Evolutionary conservation across 139 green algal species (phyloP).

Genomic region (Tetraselmis striata): DNA sequence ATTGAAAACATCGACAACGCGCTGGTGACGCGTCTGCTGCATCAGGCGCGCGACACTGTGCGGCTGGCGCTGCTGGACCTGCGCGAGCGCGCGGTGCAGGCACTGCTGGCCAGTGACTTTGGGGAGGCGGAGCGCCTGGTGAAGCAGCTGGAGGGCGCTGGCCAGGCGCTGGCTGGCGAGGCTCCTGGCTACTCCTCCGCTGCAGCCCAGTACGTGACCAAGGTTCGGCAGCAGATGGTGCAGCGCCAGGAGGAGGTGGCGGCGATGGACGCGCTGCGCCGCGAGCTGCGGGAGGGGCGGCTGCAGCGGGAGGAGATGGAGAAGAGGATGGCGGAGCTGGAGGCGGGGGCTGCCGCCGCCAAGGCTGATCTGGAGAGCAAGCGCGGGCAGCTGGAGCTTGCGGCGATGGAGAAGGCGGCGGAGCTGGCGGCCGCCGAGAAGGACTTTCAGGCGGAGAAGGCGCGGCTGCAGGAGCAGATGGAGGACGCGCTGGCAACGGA

Average conservation of each 20-base stretch:
- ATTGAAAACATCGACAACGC: background rate
- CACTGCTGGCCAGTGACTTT: background rate
- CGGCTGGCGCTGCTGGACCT: background rate
- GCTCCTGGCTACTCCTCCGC: background rate
- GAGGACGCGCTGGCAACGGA: background rate
- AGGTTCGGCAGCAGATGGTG: background rate
- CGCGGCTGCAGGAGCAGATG: background rate
- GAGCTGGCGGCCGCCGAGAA: background rate
- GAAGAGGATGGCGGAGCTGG: background rate
- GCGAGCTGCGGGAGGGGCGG: background rate
- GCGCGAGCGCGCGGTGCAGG: background rate
- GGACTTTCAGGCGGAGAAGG: background rate
- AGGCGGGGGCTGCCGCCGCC: background rate
- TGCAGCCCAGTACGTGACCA: background rate
- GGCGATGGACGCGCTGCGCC: background rate
- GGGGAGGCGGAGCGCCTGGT: background rate
- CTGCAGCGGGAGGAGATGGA: background rate
- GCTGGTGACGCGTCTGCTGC: background rate
- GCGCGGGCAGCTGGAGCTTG: background rate
- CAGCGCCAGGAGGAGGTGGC: background rate
- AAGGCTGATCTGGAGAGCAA: background rate
- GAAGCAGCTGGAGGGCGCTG: background rate
- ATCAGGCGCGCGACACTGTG: background rate
- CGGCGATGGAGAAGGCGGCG: background rate
- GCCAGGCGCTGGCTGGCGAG: background rate